Evolutionary conservation across 495 filamentous ascomycete species (phyloP), one percentile per base, ranked within the genome.

Genomic region (Daldinia childiae): DNA sequence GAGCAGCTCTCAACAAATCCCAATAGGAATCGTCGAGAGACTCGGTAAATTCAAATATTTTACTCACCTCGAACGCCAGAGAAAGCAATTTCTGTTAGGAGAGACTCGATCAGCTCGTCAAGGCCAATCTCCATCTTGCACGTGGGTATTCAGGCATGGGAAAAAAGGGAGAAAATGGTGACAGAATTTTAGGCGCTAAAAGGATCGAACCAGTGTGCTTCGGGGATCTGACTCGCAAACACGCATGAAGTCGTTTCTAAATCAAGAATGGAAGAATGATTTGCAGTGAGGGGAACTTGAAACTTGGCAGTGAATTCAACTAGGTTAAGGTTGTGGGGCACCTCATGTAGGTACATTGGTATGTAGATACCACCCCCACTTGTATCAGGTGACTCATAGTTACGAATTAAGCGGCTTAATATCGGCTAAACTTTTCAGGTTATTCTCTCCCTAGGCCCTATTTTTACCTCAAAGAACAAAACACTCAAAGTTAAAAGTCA

Each of bases 61-160:
- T 65, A 87, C 91, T 80, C 79, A 94, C 92, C 92, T 82, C 86
- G 83, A 65, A 86, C 85, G 32, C 92, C 92, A 58, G 80, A 81
- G 73, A 82, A 83, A 6, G 91, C 91, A 76, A 95, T 90, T 82
- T 92, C 90, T 19, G 86, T 85, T 51, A 95, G 79, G 54, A 94
- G 79, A 74, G 87, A 89, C 69, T 90, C 86, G 54, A 94, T 88
- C 78, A 95, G 79, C 64, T 87, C 87, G 78, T 93, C 90, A 60
- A 92, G 80, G 66, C 87, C 87, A 57, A 79, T 82, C 60, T 82
- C 87, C 92, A 94, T 94, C n/a, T 59, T 79, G 69, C 43, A 50
- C 29, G 60, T 26, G 38, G 24, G 52, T 36, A 60, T 27, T 26
- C 43, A 64, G 32, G 60, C 78, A 80, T 84, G 27, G 27, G 17